These are phyloP conservation scores for Calonectria henricotiae DNA, from an alignment of 2,329 filamentous ascomycete genomes.

Conservation along the genomic window DNA sequence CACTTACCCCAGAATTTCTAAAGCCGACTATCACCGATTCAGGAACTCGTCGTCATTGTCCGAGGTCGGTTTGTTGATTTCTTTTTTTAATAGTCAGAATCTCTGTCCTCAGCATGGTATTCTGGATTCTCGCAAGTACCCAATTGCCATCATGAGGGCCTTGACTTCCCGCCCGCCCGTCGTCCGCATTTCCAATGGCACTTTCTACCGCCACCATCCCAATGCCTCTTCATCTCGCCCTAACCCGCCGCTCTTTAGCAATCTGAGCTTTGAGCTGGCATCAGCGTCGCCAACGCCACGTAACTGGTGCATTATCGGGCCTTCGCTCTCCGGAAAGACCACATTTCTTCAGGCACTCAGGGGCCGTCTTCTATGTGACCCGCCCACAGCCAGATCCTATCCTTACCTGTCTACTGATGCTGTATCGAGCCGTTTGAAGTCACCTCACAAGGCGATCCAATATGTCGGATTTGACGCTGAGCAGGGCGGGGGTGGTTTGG, in stretches of 20 bases:
- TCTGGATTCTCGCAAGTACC: not conserved
- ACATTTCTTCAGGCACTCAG: constrained; percentile 85
- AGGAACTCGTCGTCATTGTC: constrained; percentile 28
- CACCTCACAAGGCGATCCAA: constrained; percentile 79
- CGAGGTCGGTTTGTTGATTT: constrained; percentile 42
- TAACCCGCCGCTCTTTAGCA: constrained; percentile 83
- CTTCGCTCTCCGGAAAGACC: constrained; percentile 85
- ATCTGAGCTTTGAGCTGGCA: constrained; percentile 80
- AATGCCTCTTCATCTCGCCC: constrained; percentile 64
- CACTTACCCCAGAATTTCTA: constrained; percentile 30
- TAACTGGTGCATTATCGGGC: constrained; percentile 89
- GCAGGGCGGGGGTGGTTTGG: constrained; percentile 68
- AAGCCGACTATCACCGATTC: constrained; percentile 39
- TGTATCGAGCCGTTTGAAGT: constrained; percentile 71
- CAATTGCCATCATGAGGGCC: constrained; percentile 58
- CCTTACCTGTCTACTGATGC: constrained; percentile 81
- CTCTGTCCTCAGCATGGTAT: constrained; percentile 36
- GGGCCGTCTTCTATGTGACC: constrained; percentile 83
- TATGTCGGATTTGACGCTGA: constrained; percentile 94
- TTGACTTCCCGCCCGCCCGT: constrained; percentile 68
- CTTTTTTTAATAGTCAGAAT: constrained; percentile 4
- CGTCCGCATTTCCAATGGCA: constrained; percentile 82
- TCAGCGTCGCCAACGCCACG: constrained; percentile 68
- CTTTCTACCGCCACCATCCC: constrained; percentile 87
- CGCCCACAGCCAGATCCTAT: constrained; percentile 82